A percentile compares a stretch with the other conserved stretches of the same genome.
Evolutionary conservation across 2,329 filamentous ascomycete genomes (phyloP).

Genomic region (Macrophomina tecta): DNA sequence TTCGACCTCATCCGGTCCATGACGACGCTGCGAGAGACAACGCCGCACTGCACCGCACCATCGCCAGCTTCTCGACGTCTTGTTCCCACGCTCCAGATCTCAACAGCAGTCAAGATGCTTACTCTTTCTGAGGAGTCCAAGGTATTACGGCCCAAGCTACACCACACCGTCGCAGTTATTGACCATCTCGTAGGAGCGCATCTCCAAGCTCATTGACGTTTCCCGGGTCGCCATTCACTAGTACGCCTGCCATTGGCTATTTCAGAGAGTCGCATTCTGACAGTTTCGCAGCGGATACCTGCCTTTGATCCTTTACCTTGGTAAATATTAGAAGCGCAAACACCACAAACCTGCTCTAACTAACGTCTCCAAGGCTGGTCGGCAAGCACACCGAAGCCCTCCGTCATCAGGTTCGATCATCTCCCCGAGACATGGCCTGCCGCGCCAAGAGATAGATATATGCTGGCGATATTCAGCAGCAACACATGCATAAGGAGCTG

Average conservation of each 20-base stretch:
- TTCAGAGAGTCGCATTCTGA: conserved; percentile 35
- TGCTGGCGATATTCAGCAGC: too few relatives aligned
- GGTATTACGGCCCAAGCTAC: conserved; percentile 59
- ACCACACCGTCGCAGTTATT: neutral
- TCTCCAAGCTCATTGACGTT: conserved; percentile 94
- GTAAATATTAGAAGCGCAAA: conserved; percentile 55
- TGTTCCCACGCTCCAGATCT: neutral
- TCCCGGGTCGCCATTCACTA: conserved; percentile 95
- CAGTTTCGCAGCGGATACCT: conserved; percentile 79
- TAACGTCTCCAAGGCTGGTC: conserved; percentile 77
- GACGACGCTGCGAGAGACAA: conserved; percentile 14
- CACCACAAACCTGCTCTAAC: neutral
- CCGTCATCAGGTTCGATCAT: conserved; percentile 67
- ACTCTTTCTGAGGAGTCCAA: conserved; percentile 94
- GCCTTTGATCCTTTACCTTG: conserved; percentile 94
- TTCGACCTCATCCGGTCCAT: conserved; percentile 22
- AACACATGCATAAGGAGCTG: too few relatives aligned
- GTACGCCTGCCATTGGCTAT: conserved; percentile 59
- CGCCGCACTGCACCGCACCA: neutral
- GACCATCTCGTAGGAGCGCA: conserved; percentile 79
- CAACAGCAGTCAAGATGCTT: conserved; percentile 50
- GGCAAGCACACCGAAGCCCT: conserved; percentile 87
- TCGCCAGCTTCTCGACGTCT: conserved; percentile 19
- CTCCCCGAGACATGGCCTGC: too few relatives aligned
- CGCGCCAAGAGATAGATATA: too few relatives aligned